These are phyloP conservation scores for Starmerella gropengiesseri DNA, from an alignment of 805 yeast species.

Conservation along the genomic window DNA sequence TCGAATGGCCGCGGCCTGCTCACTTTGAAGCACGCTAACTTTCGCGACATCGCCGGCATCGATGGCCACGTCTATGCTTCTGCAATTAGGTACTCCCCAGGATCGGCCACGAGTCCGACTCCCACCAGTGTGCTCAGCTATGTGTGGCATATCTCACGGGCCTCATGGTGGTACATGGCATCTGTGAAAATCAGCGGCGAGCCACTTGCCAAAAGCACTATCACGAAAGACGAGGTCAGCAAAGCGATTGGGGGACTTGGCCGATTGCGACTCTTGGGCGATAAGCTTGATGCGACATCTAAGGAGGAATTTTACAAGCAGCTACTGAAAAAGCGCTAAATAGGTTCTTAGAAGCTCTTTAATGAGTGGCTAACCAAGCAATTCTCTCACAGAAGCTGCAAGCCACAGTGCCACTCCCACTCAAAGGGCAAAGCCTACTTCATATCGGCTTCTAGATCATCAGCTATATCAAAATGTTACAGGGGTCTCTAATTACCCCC, in stretches of 20 bases:
- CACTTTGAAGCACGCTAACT: slow-evolving; percentile 36
- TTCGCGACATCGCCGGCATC: slow-evolving; percentile 17
- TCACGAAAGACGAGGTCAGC: slow-evolving; percentile 18
- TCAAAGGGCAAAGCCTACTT: too few relatives aligned
- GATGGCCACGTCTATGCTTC: slow-evolving; percentile 24
- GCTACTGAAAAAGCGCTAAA: neutral
- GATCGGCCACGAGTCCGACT: slow-evolving; percentile 28
- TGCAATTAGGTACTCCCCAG: slow-evolving; percentile 30
- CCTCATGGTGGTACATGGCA: slow-evolving; percentile 25
- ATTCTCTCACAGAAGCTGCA: too few relatives aligned
- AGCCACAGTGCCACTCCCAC: too few relatives aligned
- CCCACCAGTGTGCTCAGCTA: slow-evolving; percentile 27
- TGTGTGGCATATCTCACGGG: slow-evolving; percentile 21
- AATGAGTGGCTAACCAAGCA: too few relatives aligned
- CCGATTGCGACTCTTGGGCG: slow-evolving; percentile 40
- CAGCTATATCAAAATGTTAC: too few relatives aligned
- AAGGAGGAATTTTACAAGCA: slow-evolving; percentile 32
- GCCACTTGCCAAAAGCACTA: slow-evolving; percentile 20
- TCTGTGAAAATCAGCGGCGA: slow-evolving; percentile 26
- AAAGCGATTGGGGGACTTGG: slow-evolving; percentile 33
- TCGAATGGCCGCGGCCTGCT: slow-evolving; percentile 72
- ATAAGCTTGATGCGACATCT: slow-evolving; percentile 34
- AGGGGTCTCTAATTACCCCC: too few relatives aligned
- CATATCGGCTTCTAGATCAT: too few relatives aligned
- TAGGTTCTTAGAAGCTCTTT: too few relatives aligned